A percentile compares a stretch with the other conserved stretches of the same genome.
Conservation (phyloP, 192 early-diverging fungal genomes). For the Geosiphon pyriformis region DNA sequence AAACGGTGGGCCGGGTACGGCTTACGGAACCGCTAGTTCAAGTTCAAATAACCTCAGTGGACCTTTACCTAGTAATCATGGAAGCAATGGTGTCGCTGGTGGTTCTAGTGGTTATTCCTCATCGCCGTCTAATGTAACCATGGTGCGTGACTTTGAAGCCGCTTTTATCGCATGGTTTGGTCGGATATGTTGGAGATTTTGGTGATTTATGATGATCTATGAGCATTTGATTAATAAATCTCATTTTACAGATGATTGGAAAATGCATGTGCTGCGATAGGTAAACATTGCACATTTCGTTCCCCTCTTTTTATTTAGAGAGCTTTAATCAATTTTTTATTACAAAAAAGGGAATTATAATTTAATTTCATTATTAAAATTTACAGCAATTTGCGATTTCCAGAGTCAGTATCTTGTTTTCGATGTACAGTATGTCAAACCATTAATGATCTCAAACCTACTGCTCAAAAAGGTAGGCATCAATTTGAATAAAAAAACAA, state of each 20-base stretch:
- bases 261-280: slow-evolving; percentile 62
- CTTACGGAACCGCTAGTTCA: neutral
- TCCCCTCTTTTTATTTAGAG: too few species aligned
- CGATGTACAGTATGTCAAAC: slow-evolving; percentile 90
- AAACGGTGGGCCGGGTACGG: neutral
- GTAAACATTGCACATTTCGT: slow-evolving; percentile 23
- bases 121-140: neutral
- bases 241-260: slow-evolving; percentile 41
- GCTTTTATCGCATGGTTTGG: neutral
- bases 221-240: too few species aligned
- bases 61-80: neutral
- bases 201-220: too few species aligned
- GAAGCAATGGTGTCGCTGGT: neutral
- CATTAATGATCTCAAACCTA: slow-evolving; percentile 63
- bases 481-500: neutral
- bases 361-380: neutral
- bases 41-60: neutral
- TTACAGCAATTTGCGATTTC: slow-evolving; percentile 66
- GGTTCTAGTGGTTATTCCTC: neutral
- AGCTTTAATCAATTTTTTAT: neutral
- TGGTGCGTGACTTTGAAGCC: neutral
- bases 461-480: slow-evolving; percentile 31
- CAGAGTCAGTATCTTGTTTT: slow-evolving; percentile 66
- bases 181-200: neutral
- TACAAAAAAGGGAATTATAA: neutral